These are phyloP conservation scores for Ophiocordyceps camponoti-floridani DNA, from an alignment of 2,329 filamentous ascomycete species.

Conservation along the genomic window DNA sequence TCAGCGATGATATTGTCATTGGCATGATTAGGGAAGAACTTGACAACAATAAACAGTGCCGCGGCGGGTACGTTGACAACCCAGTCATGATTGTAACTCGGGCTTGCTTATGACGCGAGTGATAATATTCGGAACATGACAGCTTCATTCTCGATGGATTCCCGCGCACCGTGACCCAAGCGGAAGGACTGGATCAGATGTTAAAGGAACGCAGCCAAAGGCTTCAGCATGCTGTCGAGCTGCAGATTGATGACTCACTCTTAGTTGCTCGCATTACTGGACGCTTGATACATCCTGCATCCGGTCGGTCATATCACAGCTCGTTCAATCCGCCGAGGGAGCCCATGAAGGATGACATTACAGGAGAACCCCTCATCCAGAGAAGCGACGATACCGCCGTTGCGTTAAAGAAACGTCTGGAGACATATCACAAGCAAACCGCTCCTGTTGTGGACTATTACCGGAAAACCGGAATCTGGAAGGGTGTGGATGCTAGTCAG, in stretches of 20 bases:
- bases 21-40: constrained; percentile 99
- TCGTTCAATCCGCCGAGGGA: constrained; percentile 97
- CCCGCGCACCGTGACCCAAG: constrained; percentile 89
- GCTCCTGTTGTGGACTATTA: constrained; percentile 88
- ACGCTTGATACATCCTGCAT: constrained; percentile 86
- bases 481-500: constrained; percentile 86
- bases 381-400: constrained; percentile 94
- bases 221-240: constrained; percentile 88
- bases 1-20: constrained; percentile 98
- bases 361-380: constrained; percentile 91
- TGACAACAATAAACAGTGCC: constrained; percentile 85
- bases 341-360: constrained; percentile 88
- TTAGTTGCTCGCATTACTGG: constrained; percentile 93
- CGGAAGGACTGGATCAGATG: constrained; percentile 89
- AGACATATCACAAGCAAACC: constrained; percentile 89
- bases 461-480: constrained; percentile 95
- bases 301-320: constrained; percentile 92
- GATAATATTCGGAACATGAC: constrained; percentile 1
- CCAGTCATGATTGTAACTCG: constrained; percentile 1
- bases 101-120: neutral
- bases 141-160: constrained; percentile 99
- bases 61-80: constrained; percentile 58
- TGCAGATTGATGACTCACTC: constrained; percentile 88
- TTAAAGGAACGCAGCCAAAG: constrained; percentile 59
- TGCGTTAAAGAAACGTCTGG: constrained; percentile 83